These are phyloP conservation scores for Mycena metata DNA, from an alignment of 768 basidiomycete species.

Conservation along the genomic window DNA sequence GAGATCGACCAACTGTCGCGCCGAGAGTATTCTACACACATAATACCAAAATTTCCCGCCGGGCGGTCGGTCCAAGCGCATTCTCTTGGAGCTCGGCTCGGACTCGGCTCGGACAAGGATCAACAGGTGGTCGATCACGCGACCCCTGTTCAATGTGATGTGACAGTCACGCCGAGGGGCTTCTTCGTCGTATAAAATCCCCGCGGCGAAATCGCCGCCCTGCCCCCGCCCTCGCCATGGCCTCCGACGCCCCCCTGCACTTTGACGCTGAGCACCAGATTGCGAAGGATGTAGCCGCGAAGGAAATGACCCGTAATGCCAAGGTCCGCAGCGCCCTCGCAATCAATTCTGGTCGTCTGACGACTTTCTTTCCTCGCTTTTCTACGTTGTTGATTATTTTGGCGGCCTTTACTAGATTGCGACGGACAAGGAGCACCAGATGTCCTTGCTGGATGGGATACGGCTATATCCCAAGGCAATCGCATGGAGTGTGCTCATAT, in stretches of 20 bases:
- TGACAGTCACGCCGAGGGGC: no score
- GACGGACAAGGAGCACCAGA: slow-evolving; percentile 39
- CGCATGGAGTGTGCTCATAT: slow-evolving; percentile 40
- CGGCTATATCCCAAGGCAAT: slow-evolving; percentile 40
- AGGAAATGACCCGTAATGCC: slow-evolving; percentile 31
- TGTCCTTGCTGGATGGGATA: slow-evolving; percentile 34
- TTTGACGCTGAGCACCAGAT: slow-evolving; percentile 28
- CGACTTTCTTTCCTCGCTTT: no score
- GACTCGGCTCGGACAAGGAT: no score
- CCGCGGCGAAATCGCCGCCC: no score
- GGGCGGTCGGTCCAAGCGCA: no score
- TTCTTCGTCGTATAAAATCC: no score
- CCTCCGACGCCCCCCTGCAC: slow-evolving; percentile 25
- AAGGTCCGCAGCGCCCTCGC: slow-evolving; percentile 22
- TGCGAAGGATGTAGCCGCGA: slow-evolving; percentile 20
- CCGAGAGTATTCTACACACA: no score
- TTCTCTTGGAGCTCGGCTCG: no score
- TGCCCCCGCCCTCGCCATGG: neutral
- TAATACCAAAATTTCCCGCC: no score
- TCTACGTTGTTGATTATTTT: neutral
- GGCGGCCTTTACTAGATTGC: slow-evolving; percentile 10
- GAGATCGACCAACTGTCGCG: no score
- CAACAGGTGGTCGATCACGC: no score
- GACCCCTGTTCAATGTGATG: no score
- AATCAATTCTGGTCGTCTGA: neutral